Conservation (phyloP, 345 rosid species). For the Populus nigra region DNA sequence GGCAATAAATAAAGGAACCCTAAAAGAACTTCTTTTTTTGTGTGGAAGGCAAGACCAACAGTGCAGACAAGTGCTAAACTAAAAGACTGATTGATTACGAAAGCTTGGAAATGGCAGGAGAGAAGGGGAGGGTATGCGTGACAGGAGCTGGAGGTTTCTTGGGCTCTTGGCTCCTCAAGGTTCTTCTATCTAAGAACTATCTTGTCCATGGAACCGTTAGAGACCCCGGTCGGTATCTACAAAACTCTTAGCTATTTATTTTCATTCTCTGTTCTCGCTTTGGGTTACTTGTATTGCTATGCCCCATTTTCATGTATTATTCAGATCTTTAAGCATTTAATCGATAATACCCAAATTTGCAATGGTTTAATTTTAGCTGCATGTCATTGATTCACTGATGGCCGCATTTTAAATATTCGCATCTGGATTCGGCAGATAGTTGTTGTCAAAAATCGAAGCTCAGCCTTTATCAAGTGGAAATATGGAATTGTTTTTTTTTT, state of each 20-base stretch:
- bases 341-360: neutral
- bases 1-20: too few species aligned
- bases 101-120: constrained; percentile 27
- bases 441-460: neutral
- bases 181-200: constrained; percentile 53
- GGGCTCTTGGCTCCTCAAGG: constrained; percentile 61
- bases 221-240: constrained; percentile 40
- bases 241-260: neutral
- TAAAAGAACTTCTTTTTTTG: too few species aligned
- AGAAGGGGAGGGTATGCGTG: constrained; percentile 49
- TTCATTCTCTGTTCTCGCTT: neutral
- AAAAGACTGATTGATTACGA: too few species aligned
- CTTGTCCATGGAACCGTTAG: constrained; percentile 37
- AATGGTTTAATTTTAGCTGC: neutral
- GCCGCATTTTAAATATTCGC: neutral
- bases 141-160: constrained; percentile 76
- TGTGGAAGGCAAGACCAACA: too few species aligned
- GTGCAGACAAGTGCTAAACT: too few species aligned
- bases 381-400: neutral
- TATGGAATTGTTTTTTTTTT: neutral
- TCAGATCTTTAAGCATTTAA: neutral
- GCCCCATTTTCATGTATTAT: neutral
- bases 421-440: neutral
- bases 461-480: too few species aligned
- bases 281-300: neutral